Base-by-base conservation (phyloP, 805 yeast genomes). In the Blastobotrys americana region DNA sequence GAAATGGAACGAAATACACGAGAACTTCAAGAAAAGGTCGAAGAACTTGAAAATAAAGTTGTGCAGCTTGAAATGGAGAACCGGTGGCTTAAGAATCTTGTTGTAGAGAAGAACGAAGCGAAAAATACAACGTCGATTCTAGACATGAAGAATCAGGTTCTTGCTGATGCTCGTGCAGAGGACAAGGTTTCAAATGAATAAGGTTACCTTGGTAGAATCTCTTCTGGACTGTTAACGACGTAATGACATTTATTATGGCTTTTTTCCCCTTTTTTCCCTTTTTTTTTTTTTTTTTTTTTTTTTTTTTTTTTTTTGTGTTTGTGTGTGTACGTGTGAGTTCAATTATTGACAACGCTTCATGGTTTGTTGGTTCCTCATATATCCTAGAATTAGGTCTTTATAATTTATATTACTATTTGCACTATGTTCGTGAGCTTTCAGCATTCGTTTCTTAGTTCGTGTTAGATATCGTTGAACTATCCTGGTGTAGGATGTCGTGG, bases 41-140 rank as follows among this genome's bases (percentile, higher is more conserved):
- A 70, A 39, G 68, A 69, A 18, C 71, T 88, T 50, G 95, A 88
- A 62, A 72, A 76, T 57, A 80, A 80, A 58, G 77, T 93, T 47
- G 80, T 80, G 63, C 85, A 90, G 45, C 68, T 90, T 52, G 95
- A 89, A 66, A 86, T 87, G 95, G 98, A 90, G 67, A 90, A 90
- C 67, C 77, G 80, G 58, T 72, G 94, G 63, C 72, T 90, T 55
- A 77, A 85, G 66, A 84, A 83, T 59, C 69, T 93, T 54, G 89
- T 90, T 19, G 82, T 84, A 37, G 90, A 87, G 63, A 84, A 86
- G 58, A 68, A 65, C 54, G 68, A 65, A 47, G 67, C 68, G 15
- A 55, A 68, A 16, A 66, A 62, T 39, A 47, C 52, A 16, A 38
- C 55, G 15, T 54, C 59, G 31, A 48, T 56, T 17, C 43, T 47